Base-by-base conservation (phyloP, 345 rosid genomes). In the Combretum micranthum region DNA sequence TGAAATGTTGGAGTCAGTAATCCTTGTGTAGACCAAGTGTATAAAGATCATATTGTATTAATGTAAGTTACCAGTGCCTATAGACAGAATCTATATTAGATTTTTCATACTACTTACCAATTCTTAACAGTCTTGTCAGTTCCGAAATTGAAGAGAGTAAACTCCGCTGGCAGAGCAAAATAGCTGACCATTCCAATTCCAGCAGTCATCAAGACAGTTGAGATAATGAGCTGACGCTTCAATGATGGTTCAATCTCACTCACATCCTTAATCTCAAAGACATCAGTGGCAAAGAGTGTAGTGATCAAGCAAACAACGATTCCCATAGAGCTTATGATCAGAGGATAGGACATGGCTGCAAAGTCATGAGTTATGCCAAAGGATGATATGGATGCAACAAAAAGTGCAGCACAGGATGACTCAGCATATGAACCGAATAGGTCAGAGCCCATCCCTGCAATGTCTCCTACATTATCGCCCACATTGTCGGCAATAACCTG, bases 401-500 rank as follows among this genome's bases (percentile, higher is more conserved):
- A 77, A 21, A 84, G 83, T 2, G 91, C 85, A 8, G 91, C 91
- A 53, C 91, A 82, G 2, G 87, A 73, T 52, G 91, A 71, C 56
- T 84, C 87, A 13, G 91, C 87, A 52, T 84, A 84, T 39, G 91
- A 84, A 1, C 87, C 87, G 11, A 82, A 84, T 8, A 84, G 70
- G 42, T 81, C 87, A 25, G 81, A 82, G 22, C 91, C 91, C 91
- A 82, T 84, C 17, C 91, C 91, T 0, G 83, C 83, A 65, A 84
- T 82, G 20, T 82, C 91, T 50, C 91, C 91, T 37, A 84, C 91
- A 42, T 84, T 84, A 70, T 84, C 79, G 17, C 87, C 87, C 70
- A 84, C 87, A 50, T 84, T 84, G 58, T 84, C 91, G 11, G 91
- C 91, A 66, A 76, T 82, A 20, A 82, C 91, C 87, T 84, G 79